Evolutionary conservation across 208 protist genomes (phyloP).

Genomic region (Vickermania ingenoplastis): DNA sequence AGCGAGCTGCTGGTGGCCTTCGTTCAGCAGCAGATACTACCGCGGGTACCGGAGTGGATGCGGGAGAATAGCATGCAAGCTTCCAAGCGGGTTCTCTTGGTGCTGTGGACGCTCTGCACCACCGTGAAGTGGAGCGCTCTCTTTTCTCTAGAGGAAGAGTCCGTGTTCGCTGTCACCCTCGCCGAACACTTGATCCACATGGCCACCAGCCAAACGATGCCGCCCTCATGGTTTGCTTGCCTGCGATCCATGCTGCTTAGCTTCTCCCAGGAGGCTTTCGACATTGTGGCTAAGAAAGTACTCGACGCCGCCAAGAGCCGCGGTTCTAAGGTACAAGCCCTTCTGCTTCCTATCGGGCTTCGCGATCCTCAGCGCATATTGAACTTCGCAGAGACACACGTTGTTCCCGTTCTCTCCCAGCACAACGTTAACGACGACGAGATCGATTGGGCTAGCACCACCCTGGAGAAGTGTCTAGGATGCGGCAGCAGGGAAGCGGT

Average conservation of each 20-base stretch:
- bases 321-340: neutral
- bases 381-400: neutral
- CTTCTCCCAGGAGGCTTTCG: neutral
- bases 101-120: neutral
- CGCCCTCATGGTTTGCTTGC: neutral
- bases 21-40: neutral
- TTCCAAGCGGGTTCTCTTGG: neutral
- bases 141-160: neutral
- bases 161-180: neutral
- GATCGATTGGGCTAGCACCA: conserved; percentile 21
- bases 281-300: neutral
- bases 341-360: neutral
- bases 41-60: neutral
- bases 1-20: neutral
- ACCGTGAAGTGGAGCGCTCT: neutral
- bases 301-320: neutral
- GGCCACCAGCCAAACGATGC: neutral
- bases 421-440: conserved; percentile 4
- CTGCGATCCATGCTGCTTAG: neutral
- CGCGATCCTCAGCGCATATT: neutral
- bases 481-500: conserved; percentile 14
- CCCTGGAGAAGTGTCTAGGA: conserved; percentile 31
- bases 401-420: neutral
- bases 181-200: neutral
- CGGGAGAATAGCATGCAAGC: neutral